Evolutionary conservation across 352 stramenopile species (phyloP), one percentile per base, ranked within the genome.

Genomic region (Phytopythium oedochilum): DNA sequence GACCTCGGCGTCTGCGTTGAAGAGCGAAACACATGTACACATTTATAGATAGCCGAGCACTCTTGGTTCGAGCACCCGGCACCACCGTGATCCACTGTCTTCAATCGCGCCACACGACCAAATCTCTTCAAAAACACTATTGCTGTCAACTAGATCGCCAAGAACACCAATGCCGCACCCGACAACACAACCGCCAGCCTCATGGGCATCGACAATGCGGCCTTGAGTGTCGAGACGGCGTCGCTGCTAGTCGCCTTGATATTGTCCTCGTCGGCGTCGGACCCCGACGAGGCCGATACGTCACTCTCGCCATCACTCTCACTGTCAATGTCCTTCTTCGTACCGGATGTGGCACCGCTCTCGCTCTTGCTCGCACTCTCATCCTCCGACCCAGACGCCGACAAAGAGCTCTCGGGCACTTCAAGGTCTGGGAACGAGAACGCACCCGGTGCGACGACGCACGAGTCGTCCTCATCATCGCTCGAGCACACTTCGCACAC

Each of bases 401-500:
- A 55, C 11, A 12, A 22, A 6, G 49, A 55, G 49, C 15, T 23
- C 3, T 45, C 34, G 12, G 25, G 23, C 20, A 55, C 32, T 36
- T 34, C n/a, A 18, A 55, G 35, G 9, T 42, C 22, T 0, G 47
- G 49, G 49, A 55, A 55, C 11, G 49, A 26, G 23, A 46, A 55
- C 1, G 11, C 49, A 15, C 31, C 35, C 9, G 49, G 49, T 4
- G 49, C 49, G 0, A 55, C 35, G 11, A 46, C 35, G 49, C 49
- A 55, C 11, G 23, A 83, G 4, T 64, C 72, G 9, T 52, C 36
- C 0, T 53, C 55, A 29, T 42, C 64, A 50, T 52, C 63, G 55
- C 23, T 53, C 4, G 42, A 47, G 53, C 79, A 92, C 44, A 73
- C 57, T 9, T 63, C 67, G 46, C 79, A 92, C 47, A 86, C 64